Percentiles rank a stretch among this genome's conserved stretches.
Conservation (phyloP, 352 stramenopile species). For the Elongisporangium prolatum region DNA sequence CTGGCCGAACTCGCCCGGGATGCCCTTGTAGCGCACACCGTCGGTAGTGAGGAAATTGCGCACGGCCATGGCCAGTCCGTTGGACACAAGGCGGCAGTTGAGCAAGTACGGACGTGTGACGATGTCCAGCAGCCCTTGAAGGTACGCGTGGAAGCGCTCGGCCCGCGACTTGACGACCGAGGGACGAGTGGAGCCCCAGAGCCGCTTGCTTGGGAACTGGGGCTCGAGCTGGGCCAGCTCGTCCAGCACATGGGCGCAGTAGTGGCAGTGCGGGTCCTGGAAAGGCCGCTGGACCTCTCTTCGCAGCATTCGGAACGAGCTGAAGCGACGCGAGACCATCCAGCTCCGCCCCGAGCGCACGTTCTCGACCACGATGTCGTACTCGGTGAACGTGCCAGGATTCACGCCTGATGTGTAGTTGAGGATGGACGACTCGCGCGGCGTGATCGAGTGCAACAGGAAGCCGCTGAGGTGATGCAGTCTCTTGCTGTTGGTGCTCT, state of each 20-base stretch:
- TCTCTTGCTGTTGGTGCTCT: constrained; percentile 15
- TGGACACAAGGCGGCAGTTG: constrained; percentile 47
- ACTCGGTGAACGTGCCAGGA: constrained; percentile 52
- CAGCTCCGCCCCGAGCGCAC: constrained; percentile 43
- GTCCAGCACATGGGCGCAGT: constrained; percentile 45
- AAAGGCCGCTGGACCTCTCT: constrained; percentile 52
- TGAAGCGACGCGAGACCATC: constrained; percentile 67
- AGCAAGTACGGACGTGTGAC: constrained; percentile 45
- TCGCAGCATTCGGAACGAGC: constrained; percentile 54
- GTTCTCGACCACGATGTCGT: constrained; percentile 59
- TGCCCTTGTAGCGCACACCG: constrained; percentile 31
- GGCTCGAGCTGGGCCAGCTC: constrained; percentile 38
- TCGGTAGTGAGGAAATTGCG: constrained; percentile 60
- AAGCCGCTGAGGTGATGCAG: constrained; percentile 50
- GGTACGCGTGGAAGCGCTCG: constrained; percentile 48
- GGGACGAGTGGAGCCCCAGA: constrained; percentile 51
- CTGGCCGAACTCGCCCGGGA: constrained; percentile 25
- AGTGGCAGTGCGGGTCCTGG: constrained; percentile 48
- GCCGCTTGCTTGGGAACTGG: constrained; percentile 47
- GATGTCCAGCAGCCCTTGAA: constrained; percentile 49
- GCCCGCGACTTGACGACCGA: constrained; percentile 38
- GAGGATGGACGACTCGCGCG: constrained; percentile 41
- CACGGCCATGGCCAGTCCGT: constrained; percentile 46
- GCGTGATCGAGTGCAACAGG: constrained; percentile 56
- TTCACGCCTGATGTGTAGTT: constrained; percentile 41